phyloP scores from a whole-genome alignment of 345 rosid genomes.

The Alliaria petiolata region DNA sequence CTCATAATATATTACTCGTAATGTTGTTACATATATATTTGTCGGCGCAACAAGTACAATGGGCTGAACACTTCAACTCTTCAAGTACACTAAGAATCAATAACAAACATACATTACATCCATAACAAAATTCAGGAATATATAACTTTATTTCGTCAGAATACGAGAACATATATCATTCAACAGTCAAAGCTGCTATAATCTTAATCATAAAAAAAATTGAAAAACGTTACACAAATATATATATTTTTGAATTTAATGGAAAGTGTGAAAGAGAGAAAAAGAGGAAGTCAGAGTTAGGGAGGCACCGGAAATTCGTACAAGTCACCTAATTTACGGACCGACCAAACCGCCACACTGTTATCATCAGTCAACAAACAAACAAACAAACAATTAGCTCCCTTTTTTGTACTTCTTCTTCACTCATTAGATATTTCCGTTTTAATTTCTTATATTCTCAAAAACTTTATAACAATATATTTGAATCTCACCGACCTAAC shows the following conservation, averaged over 20 bases:
- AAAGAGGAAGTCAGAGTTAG: conserved; percentile 22
- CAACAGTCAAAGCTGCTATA: conserved; percentile 12
- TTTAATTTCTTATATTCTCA: neutral
- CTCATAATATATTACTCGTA: neutral
- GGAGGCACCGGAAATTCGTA: conserved; percentile 21
- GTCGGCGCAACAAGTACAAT: conserved; percentile 3
- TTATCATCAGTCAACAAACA: conserved; percentile 25
- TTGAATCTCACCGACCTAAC: conserved; percentile 17
- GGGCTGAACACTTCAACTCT: neutral
- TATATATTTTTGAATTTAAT: neutral
- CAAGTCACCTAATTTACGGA: conserved; percentile 25
- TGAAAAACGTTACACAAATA: conserved; percentile 19
- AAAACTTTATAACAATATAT: neutral
- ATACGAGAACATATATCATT: neutral
- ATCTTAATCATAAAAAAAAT: neutral
- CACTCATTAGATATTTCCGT: neutral
- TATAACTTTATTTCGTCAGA: neutral
- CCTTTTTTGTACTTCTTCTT: conserved; percentile 3
- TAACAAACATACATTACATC: neutral
- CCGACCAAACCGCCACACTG: conserved; percentile 31
- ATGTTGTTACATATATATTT: neutral
- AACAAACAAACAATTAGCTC: neutral
- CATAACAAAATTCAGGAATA: neutral
- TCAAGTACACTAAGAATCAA: conserved; percentile 3
- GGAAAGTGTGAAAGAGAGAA: conserved; percentile 22